Evolutionary conservation across 2,329 filamentous ascomycete genomes (phyloP), one percentile per base, ranked within the genome.

Genomic region (Fusarium sp.): DNA sequence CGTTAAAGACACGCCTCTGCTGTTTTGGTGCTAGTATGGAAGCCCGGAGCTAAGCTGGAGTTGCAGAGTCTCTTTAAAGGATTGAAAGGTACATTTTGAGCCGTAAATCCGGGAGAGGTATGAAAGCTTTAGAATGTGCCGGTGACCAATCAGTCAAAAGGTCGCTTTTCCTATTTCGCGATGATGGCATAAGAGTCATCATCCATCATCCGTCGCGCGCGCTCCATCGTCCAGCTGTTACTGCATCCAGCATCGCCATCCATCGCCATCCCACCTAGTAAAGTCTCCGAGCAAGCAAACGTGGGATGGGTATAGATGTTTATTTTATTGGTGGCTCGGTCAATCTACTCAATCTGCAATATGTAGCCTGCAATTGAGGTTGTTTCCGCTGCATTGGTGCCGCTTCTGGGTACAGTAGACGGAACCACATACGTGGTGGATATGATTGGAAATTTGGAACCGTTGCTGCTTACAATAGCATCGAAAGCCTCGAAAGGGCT

Each of bases 101-200:
- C 68, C 71, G 71, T 72, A 73, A 73, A 70, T 71, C 71, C 71
- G 71, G 71, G 44, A 67, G 54, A 53, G 39, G 28, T 26, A 26
- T 13, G 20, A 30, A 17, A 47, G 33, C 33, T 51, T 39, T 39
- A 22, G 39, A 54, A 54, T 52, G 52, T 63, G 40, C 39, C 47
- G 52, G 47, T 64, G 52, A 59, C 59, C 46, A 64, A 58, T 64
- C 35, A 44, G 17, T 35, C 5, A 15, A 22, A 37, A 35, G 45
- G 35, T 52, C 14, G 20, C n/a, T 49, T 47, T 45, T 35, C 30
- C 45, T 15, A 45, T 58, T 54, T 54, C 20, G 47, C n/a, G 32
- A 49, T 30, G n/a, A 50, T 41, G 30, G 52, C 28, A 52, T 62
- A 73, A 71, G 66, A 73, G 68, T 73, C 70, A 73, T 73, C 56